Evolutionary conservation across 768 basidiomycete genomes (phyloP).

Genomic region (Cystofilobasidium capitatum): DNA sequence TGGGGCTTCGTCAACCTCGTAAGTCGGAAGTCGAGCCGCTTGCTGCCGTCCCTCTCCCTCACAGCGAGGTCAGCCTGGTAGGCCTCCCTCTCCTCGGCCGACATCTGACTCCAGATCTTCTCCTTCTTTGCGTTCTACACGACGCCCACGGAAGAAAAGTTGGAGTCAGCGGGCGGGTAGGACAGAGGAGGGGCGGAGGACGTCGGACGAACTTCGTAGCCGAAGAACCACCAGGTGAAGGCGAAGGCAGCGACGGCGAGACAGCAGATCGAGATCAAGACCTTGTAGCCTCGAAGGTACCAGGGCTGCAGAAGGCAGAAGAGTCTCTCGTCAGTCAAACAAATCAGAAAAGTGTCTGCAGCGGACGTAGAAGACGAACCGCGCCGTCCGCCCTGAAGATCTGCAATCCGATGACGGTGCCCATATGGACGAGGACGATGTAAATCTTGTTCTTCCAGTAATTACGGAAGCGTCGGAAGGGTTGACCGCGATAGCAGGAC

Average conservation of each 20-base stretch:
- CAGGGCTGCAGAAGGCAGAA: too few relatives aligned
- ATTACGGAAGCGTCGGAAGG: too few relatives aligned
- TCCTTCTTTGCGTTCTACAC: neutral
- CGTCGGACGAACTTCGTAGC: constrained; percentile 9
- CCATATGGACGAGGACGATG: neutral
- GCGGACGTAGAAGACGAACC: neutral
- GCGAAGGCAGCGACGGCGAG: neutral
- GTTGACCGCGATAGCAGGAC: too few relatives aligned
- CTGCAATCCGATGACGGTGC: constrained; percentile 1
- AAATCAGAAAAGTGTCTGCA: neutral
- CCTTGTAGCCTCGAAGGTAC: neutral
- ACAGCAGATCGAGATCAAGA: neutral
- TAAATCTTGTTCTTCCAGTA: too few relatives aligned
- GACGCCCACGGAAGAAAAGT: too few relatives aligned
- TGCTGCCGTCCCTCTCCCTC: neutral
- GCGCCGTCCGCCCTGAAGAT: constrained; percentile 50
- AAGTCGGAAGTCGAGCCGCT: constrained; percentile 22
- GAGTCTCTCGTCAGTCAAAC: neutral
- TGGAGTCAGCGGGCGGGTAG: neutral
- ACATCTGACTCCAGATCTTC: neutral
- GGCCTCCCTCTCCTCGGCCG: neutral
- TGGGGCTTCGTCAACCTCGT: constrained; percentile 10
- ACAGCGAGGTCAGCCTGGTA: neutral
- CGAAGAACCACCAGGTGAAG: constrained; percentile 14
- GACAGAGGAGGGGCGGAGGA: too few relatives aligned